Evolutionary conservation across 1,284 basidiomycete genomes (phyloP).

Genomic region (Xanthoconium separans): DNA sequence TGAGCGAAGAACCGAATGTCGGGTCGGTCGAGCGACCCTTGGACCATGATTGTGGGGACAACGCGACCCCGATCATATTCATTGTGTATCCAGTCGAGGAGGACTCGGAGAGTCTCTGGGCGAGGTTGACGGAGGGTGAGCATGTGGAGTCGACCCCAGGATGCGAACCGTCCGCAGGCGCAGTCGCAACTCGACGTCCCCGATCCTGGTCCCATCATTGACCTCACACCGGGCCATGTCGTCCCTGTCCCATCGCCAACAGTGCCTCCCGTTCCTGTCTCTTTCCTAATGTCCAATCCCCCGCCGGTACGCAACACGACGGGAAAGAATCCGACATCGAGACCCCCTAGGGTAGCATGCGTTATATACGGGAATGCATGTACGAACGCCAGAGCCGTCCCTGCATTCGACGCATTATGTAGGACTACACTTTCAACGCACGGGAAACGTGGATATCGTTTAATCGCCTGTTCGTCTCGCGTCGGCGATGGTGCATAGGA

Average conservation of each 20-base stretch:
- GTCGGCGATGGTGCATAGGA: conserved; percentile 3
- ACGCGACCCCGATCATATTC: conserved; percentile 10
- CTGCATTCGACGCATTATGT: conserved; percentile 26
- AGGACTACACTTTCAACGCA: conserved; percentile 27
- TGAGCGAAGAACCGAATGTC: conserved; percentile 22
- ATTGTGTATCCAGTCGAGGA: conserved; percentile 24
- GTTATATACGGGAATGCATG: conserved; percentile 25
- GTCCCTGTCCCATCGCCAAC: conserved; percentile 5
- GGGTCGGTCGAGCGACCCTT: conserved; percentile 13
- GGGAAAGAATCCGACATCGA: conserved; percentile 26
- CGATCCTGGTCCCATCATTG: background rate
- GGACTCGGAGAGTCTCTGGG: conserved; percentile 17
- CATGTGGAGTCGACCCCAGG: conserved; percentile 20
- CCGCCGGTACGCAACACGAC: conserved; percentile 10
- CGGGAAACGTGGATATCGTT: conserved; percentile 25
- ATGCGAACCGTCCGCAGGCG: conserved; percentile 5
- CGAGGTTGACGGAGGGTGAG: conserved; percentile 26
- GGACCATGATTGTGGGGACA: conserved; percentile 18
- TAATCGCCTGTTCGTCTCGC: background rate
- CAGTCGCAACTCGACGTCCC: background rate
- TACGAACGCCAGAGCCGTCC: conserved; percentile 25
- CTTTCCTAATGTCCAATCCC: background rate
- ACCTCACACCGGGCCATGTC: background rate
- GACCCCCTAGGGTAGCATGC: conserved; percentile 26
- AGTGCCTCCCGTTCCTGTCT: background rate